Base-by-base conservation (phyloP, 768 basidiomycete genomes). In the Ephemerocybe angulata region DNA sequence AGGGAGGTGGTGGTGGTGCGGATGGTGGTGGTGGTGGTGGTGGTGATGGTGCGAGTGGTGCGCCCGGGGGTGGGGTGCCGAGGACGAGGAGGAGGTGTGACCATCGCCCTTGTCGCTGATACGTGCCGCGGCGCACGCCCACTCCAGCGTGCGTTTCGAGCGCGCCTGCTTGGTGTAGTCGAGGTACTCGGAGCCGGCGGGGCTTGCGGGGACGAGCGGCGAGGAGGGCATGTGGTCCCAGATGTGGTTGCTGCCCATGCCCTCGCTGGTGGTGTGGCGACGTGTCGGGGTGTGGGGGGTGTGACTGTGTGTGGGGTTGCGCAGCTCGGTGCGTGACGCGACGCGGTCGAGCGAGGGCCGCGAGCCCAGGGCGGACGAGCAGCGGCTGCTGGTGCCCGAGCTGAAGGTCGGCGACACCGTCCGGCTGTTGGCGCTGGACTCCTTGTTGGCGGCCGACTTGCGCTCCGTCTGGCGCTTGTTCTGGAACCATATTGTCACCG, bases 401-500 rank as follows among this genome's bases (percentile, higher is more conserved):
- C 64, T 64, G 55, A 63, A 61, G 61, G 67, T 69, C 59, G 59
- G 71, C 61, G 52, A 73, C 63, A 31, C 72, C 62, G 59, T 68
- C 58, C 31, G 65, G 53, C 57, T 57, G 54, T 53, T 63, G 10
- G 62, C 61, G 27, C 55, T 63, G 24, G 62, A 54, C 2, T 64
- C 69, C 52, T 71, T 76, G 58, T 72, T 70, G 44, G 79, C 69
- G 24, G 81, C 79, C 25, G 76, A 74, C 62, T 80, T 80, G 62
- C 83, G 81, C 60, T 84, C 83, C 37, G 81, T 84, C 62, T 89
- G 86, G 15, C 88, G 84, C 69, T 84, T 88, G 67, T 90, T 90
- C 70, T 90, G 88, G 66, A 89, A 89, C 88, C 88, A 90, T 37
- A 89, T 85, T n/a, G 86, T 86, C 51, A 86, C 83, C 1, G 84